These are phyloP conservation scores for Pascua sp. DNA, from an alignment of 1,284 basidiomycete genomes.

Conservation along the genomic window DNA sequence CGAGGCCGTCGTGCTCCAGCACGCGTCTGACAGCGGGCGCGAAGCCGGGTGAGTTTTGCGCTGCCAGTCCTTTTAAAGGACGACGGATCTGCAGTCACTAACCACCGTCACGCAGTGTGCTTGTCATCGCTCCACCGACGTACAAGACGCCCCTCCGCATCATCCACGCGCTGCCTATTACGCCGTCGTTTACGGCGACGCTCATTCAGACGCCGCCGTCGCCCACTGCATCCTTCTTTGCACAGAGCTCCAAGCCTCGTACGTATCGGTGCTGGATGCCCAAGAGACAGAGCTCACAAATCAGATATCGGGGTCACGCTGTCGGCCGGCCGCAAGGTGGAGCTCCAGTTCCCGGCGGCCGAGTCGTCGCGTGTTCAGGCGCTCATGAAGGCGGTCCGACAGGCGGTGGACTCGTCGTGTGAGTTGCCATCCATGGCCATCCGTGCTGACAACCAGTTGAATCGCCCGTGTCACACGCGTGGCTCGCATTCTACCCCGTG, in stretches of 20 bases:
- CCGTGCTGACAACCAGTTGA: constrained; percentile 11
- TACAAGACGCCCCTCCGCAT: constrained; percentile 12
- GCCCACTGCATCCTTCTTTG: constrained; percentile 42
- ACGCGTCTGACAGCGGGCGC: constrained; percentile 1
- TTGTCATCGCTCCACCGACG: no score
- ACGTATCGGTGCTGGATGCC: constrained; percentile 8
- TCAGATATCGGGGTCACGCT: constrained; percentile 16
- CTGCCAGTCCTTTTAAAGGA: constrained; percentile 4
- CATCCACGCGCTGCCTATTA: constrained; percentile 30
- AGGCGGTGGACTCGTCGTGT: constrained; percentile 10
- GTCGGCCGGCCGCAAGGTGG: constrained; percentile 67
- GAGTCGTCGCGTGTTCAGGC: constrained; percentile 29
- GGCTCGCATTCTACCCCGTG: constrained; percentile 35
- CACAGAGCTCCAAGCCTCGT: constrained; percentile 43
- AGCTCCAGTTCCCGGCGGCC: constrained; percentile 64
- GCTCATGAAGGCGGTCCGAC: constrained; percentile 28
- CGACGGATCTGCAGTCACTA: no score
- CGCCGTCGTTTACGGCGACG: constrained; percentile 21
- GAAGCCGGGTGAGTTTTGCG: constrained; percentile 30
- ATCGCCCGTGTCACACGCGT: constrained; percentile 19
- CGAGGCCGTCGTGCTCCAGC: constrained; percentile 22
- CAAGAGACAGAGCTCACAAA: background rate
- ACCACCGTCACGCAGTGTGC: no score
- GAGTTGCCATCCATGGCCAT: background rate
- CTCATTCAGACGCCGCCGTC: constrained; percentile 42